phyloP scores from a whole-genome alignment of 805 yeast genomes.

The Wickerhamiella sorbophila region DNA sequence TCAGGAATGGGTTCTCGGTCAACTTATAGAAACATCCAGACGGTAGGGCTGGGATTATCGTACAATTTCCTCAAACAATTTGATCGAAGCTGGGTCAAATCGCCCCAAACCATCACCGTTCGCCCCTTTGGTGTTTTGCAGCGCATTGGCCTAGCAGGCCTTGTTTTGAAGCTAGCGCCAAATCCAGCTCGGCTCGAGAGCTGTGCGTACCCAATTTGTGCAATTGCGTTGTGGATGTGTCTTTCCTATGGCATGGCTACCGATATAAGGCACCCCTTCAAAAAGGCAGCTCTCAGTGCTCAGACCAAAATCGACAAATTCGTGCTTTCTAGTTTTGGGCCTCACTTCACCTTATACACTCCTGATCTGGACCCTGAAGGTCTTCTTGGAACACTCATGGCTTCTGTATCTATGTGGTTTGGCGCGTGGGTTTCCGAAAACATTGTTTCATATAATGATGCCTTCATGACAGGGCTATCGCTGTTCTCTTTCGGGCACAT shows the following conservation, averaged over 20 bases:
- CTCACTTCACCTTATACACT: background rate
- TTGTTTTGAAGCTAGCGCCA: constrained; percentile 13
- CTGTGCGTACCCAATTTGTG: constrained; percentile 14
- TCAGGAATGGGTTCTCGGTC: constrained; percentile 19
- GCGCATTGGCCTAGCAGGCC: constrained; percentile 19
- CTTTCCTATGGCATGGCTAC: constrained; percentile 19
- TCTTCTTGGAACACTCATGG: constrained; percentile 24
- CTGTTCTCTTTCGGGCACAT: constrained; percentile 19
- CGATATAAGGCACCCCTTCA: constrained; percentile 20
- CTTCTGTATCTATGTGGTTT: constrained; percentile 26
- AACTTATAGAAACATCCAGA: constrained; percentile 9
- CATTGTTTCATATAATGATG: constrained; percentile 14
- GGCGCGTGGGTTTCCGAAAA: constrained; percentile 23
- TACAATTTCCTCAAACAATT: constrained; percentile 15
- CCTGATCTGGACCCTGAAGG: constrained; percentile 27
- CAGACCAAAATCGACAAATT: constrained; percentile 23
- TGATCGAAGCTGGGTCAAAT: constrained; percentile 3
- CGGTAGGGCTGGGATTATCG: constrained; percentile 22
- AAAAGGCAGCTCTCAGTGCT: constrained; percentile 19
- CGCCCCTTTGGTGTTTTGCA: constrained; percentile 23
- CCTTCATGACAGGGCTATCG: constrained; percentile 19
- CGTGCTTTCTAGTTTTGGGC: background rate
- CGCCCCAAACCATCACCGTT: constrained; percentile 3
- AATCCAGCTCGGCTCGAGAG: constrained; percentile 6
- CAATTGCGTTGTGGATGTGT: constrained; percentile 21